Evolutionary conservation across 73 alveolate genomes (phyloP), one percentile per base, ranked within the genome.

Genomic region (Blepharisma stoltei): DNA sequence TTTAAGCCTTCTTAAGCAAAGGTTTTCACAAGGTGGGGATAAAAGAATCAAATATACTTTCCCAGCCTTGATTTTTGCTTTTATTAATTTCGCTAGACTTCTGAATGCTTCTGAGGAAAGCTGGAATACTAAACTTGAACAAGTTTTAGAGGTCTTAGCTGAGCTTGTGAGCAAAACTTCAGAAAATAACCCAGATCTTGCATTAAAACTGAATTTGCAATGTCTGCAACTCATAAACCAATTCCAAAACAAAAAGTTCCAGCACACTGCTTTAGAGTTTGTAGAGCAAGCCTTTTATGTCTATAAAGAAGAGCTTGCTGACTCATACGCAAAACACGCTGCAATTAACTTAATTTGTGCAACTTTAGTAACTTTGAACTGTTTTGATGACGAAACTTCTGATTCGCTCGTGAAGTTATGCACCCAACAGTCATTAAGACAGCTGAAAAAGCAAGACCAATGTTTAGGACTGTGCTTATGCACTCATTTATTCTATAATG

Each of bases 391-490:
- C 2, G 78, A 66, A 14, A 77, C 49, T 43, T 77, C 54, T 65
- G 85, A 77, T n/a, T 41, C 67, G 32, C 49, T 77, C 6, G 65
- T 73, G 1, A 7, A 70, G 45, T 54, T 49, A 14, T 20, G 69
- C 7, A 27, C 49, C 3, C 78, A 77, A 38, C 54, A 60, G 68
- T 41, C 78, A 44, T 70, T 68, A 8, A 77, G 65, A 38, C 67
- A 81, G 43, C 38, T 83, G 50, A 83, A 87, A 78, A 76, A 84
- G 70, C 71, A 78, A 25, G 86, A 87, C 55, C 91, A 87, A 77
- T 68, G 89, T 67, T 65, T 70, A 53, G 85, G 90, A 8, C 67
- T 87, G 6, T 60, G 80, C 9, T 70, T 49, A 55, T 67, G 86
- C 27, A 68, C 71, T 54, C 83, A 71, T 69, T 47, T 87, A 67